These are phyloP conservation scores for Podila minutissima DNA, from an alignment of 192 early-diverging fungal genomes.

Conservation along the genomic window DNA sequence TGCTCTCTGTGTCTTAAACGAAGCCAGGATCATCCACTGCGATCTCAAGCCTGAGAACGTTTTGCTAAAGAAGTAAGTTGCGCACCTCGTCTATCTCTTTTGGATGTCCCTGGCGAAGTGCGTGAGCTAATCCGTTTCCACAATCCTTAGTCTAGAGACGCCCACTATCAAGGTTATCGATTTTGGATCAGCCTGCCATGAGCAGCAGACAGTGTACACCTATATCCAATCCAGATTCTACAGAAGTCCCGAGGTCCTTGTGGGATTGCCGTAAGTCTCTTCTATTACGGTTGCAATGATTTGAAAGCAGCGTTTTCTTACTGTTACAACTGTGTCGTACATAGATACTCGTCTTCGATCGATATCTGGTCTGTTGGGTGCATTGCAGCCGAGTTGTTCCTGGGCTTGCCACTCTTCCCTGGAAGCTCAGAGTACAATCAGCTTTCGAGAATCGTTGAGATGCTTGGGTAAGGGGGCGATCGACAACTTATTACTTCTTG, in stretches of 20 bases:
- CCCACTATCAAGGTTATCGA: conserved; percentile 98
- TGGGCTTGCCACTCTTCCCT: conserved; percentile 95
- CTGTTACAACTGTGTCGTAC: not conserved
- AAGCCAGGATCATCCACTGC: conserved; percentile 94
- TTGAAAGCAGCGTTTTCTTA: too few species aligned
- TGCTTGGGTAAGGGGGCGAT: conserved; percentile 73
- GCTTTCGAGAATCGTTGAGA: conserved; percentile 91
- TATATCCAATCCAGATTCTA: conserved; percentile 99
- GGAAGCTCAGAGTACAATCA: conserved; percentile 98
- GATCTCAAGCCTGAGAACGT: conserved; percentile 99
- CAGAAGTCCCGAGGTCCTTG: conserved; percentile 92
- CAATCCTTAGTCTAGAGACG: conserved; percentile 74
- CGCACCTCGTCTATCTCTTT: not conserved
- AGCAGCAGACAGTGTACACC: conserved; percentile 94
- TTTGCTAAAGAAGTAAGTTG: conserved; percentile 80
- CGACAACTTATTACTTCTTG: too few species aligned
- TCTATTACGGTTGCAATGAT: not conserved
- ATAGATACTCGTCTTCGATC: conserved; percentile 85
- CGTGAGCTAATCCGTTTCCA: not conserved
- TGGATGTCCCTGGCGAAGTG: not conserved
- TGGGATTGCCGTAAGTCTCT: conserved; percentile 77
- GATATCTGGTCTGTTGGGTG: conserved; percentile 99
- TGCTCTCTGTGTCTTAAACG: conserved; percentile 84
- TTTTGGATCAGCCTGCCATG: conserved; percentile 98
- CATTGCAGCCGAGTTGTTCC: conserved; percentile 95